Percentiles rank a stretch among this genome's conserved stretches.
phyloP scores from a whole-genome alignment of 176 grass and related monocot species.

The Oryza rufipogon region DNA sequence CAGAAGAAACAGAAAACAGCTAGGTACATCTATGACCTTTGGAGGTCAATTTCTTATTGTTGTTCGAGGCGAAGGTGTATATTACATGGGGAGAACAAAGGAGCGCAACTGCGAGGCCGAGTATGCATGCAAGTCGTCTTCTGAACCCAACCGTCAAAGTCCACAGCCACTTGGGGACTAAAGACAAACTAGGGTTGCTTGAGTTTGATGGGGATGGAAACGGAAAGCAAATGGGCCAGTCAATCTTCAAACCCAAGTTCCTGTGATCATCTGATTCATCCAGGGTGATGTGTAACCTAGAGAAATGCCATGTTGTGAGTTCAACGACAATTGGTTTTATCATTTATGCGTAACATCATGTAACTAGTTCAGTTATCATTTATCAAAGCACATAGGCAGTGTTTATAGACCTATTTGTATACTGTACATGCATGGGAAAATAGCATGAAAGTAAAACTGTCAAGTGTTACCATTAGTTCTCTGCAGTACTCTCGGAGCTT shows the following conservation, averaged over 20 bases:
- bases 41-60: conserved; percentile 32
- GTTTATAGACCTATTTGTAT: neutral
- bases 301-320: conserved; percentile 21
- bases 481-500: conserved; percentile 34
- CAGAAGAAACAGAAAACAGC: conserved; percentile 34
- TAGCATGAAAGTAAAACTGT: neutral
- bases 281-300: conserved; percentile 29
- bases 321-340: neutral
- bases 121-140: conserved; percentile 17
- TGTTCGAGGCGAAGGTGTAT: conserved; percentile 35
- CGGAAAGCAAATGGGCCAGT: neutral
- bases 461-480: conserved; percentile 48
- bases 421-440: neutral
- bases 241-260: conserved; percentile 27
- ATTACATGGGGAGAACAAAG: conserved; percentile 47
- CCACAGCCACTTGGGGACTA: neutral
- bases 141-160: conserved; percentile 13
- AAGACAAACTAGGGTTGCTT: conserved; percentile 1
- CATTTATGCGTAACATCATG: conserved; percentile 2
- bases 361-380: conserved; percentile 18
- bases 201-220: conserved; percentile 17
- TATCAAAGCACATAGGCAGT: neutral
- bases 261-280: conserved; percentile 1
- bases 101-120: neutral
- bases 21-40: conserved; percentile 42